phyloP scores from a whole-genome alignment of 2,329 filamentous ascomycete genomes.

The Pyrenophora teres region DNA sequence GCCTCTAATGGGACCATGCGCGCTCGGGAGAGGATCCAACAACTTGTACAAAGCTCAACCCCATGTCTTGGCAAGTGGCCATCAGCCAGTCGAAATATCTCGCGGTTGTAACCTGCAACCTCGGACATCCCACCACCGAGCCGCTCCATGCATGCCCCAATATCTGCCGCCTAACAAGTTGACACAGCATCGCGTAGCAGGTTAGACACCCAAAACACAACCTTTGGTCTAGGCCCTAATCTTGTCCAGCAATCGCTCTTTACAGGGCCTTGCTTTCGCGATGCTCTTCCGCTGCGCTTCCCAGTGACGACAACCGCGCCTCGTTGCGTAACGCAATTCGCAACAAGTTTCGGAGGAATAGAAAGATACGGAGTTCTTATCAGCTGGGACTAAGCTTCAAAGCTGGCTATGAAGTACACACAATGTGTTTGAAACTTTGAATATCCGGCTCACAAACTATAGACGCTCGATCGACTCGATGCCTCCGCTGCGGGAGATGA shows the following conservation, averaged over 20 bases:
- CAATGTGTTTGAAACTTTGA: background rate
- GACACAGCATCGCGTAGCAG: conserved; percentile 58
- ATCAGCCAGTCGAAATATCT: conserved; percentile 20
- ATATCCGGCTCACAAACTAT: conserved; percentile 13
- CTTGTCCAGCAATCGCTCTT: conserved; percentile 65
- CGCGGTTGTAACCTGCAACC: conserved; percentile 5
- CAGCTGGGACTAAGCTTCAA: conserved; percentile 66
- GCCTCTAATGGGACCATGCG: too few species aligned
- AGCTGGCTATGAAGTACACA: conserved; percentile 67
- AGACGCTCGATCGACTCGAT: conserved; percentile 53
- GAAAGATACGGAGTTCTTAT: conserved; percentile 61
- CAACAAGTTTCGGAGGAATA: conserved; percentile 66
- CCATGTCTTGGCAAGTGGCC: conserved; percentile 26
- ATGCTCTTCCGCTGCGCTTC: conserved; percentile 59
- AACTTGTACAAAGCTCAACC: background rate
- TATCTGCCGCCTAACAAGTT: conserved; percentile 53
- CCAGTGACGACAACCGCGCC: conserved; percentile 54
- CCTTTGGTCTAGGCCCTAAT: conserved; percentile 5
- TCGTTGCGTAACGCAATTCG: conserved; percentile 64
- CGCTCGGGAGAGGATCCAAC: background rate
- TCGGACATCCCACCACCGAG: conserved; percentile 16
- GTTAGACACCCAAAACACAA: conserved; percentile 37
- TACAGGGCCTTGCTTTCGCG: conserved; percentile 71
- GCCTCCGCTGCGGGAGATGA: conserved; percentile 42
- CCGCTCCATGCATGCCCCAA: conserved; percentile 51